Evolutionary conservation across 768 basidiomycete genomes (phyloP).

Genomic region (Lenzites betulinus): DNA sequence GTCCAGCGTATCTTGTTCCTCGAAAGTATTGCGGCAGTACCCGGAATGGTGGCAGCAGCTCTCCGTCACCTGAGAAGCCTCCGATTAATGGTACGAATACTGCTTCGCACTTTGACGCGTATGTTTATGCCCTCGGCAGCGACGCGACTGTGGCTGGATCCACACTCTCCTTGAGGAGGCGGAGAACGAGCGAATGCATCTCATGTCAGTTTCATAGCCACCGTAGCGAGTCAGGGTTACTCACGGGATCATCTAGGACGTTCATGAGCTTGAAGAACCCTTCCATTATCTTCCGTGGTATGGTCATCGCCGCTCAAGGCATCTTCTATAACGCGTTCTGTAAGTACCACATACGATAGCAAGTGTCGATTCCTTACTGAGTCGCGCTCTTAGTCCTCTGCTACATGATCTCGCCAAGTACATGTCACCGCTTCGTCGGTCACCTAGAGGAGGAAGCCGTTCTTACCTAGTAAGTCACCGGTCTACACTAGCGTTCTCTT

Average conservation of each 20-base stretch:
- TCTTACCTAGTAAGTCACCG: conserved; percentile 71
- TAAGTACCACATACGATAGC: conserved; percentile 38
- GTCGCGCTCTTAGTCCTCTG: conserved; percentile 53
- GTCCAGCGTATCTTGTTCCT: conserved; percentile 62
- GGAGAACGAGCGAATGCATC: conserved; percentile 96
- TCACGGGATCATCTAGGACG: conserved; percentile 56
- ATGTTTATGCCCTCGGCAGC: conserved; percentile 30
- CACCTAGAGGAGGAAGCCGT: conserved; percentile 96
- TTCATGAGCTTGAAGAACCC: conserved; percentile 93
- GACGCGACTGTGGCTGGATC: conserved; percentile 75
- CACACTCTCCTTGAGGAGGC: conserved; percentile 93
- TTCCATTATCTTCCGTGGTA: conserved; percentile 72
- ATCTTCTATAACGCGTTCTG: conserved; percentile 90
- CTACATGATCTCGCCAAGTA: conserved; percentile 74
- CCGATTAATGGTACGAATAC: conserved; percentile 73
- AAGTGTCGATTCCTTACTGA: background rate
- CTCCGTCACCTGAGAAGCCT: conserved; percentile 87
- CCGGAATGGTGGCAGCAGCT: conserved; percentile 92
- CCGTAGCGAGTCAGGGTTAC: background rate
- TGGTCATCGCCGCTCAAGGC: conserved; percentile 91
- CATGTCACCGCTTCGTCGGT: conserved; percentile 90
- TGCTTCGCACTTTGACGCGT: no score
- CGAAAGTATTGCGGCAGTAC: conserved; percentile 92
- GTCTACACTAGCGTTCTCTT: conserved; percentile 9
- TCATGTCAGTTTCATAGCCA: conserved; percentile 53